Base-by-base conservation (phyloP, 2,329 filamentous ascomycete genomes). In the Chaetomium sp. region DNA sequence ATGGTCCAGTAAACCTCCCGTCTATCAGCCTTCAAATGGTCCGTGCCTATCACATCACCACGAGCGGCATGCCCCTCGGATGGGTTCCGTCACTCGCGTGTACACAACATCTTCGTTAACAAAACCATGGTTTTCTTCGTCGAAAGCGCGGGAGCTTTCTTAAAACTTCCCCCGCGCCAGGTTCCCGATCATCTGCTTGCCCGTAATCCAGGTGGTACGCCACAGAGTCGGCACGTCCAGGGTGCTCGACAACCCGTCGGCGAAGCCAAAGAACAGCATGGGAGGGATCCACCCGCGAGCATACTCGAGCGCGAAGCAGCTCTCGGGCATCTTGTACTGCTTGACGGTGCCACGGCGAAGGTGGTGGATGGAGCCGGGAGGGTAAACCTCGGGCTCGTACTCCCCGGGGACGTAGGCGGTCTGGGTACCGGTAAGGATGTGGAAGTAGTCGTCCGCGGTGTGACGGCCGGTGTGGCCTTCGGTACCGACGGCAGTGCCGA, bases 381-480 rank as follows among this genome's bases (percentile, higher is more conserved):
- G 77, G 74, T 90, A 92, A 59, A 88, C 73, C 72, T 89, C 86
- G 37, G 85, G 75, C 69, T 80, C 77, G 71, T 83, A 89, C 61
- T 76, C 69, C 62, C 86, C 86, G 2, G 85, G 82, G 4, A 81
- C 78, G 76, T 90, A 91, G 61, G 89, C 87, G 65, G 82, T 78
- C 73, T 95, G 85, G 65, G 85, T 83, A 65, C 91, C 91, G 37
- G 77, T 77, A 36, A 96, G 79, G 77, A 96, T 95, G 78, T 91
- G 83, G 79, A 96, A 96, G 79, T 94, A 96, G 77, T 96, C 91
- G 73, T 95, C 88, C 12, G 90, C 90, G 10, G 89, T 92, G 79
- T 95, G 91, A 50, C 90, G 87, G 61, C 91, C 91, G 1, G 84
- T 83, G 78, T 95, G 90, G 59, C 91, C 91, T 73, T 95, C 90